Evolutionary conservation across 805 yeast species (phyloP).

Genomic region (Candida stauntonica): DNA sequence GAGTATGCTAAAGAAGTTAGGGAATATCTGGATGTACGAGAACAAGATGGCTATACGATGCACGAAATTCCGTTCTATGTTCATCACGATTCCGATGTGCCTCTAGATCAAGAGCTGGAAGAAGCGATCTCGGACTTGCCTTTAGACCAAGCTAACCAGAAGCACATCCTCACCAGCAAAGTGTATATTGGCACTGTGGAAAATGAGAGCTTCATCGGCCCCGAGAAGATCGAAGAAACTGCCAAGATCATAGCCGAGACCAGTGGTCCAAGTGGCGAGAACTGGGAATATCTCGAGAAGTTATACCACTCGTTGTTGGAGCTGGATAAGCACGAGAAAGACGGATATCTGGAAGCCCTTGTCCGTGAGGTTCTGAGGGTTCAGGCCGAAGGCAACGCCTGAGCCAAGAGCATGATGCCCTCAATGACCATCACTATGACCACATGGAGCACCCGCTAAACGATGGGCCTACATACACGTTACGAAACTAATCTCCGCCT

Average conservation of each 20-base stretch:
- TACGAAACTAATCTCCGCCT: no score
- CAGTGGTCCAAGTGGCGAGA: constrained; percentile 79
- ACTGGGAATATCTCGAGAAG: constrained; percentile 61
- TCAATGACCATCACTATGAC: no score
- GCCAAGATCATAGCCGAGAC: constrained; percentile 55
- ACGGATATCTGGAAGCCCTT: constrained; percentile 18
- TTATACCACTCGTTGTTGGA: constrained; percentile 47
- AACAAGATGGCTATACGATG: constrained; percentile 81
- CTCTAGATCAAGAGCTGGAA: constrained; percentile 6
- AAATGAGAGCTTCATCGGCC: constrained; percentile 82
- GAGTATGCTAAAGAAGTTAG: constrained; percentile 55
- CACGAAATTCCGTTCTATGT: constrained; percentile 64
- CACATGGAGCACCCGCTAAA: no score
- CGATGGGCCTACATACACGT: no score
- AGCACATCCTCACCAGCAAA: constrained; percentile 45
- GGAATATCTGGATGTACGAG: constrained; percentile 73
- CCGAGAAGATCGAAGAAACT: constrained; percentile 56
- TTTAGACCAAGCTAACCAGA: constrained; percentile 31
- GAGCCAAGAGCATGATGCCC: background rate
- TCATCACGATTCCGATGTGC: constrained; percentile 21
- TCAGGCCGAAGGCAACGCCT: background rate
- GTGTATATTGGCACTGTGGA: constrained; percentile 83
- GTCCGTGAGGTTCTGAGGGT: constrained; percentile 12
- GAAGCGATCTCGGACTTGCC: constrained; percentile 25
- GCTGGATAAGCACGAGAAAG: constrained; percentile 20